A percentile compares a stretch with the other conserved stretches of the same genome.
phyloP scores from a whole-genome alignment of 345 rosid genomes.

The Barbarea vulgaris region DNA sequence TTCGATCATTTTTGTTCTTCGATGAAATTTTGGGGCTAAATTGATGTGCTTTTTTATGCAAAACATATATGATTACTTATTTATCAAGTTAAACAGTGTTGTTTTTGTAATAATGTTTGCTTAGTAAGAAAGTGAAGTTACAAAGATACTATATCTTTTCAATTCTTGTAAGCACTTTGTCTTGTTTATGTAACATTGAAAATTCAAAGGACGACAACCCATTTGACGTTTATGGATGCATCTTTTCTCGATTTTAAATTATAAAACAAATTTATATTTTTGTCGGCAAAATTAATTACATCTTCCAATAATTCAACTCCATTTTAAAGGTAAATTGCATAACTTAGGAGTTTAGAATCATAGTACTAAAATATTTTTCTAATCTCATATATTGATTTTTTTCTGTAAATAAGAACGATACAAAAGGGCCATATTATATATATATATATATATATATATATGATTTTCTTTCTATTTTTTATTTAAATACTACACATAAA shows the following conservation, averaged over 20 bases:
- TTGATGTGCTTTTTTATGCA: slow-evolving; percentile 21
- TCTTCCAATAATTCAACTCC: neutral
- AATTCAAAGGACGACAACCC: neutral
- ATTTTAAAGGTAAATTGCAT: neutral
- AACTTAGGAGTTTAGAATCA: neutral
- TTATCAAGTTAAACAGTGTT: slow-evolving; percentile 20
- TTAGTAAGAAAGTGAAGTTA: slow-evolving; percentile 5
- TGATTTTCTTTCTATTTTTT: neutral
- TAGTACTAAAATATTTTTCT: no score
- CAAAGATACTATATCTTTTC: neutral
- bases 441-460: no score
- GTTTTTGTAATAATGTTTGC: slow-evolving; percentile 24
- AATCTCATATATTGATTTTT: no score
- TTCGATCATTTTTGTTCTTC: neutral
- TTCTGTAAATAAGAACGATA: neutral
- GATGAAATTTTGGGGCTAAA: neutral
- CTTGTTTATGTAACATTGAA: neutral
- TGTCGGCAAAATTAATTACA: neutral
- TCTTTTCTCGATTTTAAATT: neutral
- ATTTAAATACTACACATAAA: neutral
- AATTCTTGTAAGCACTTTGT: neutral
- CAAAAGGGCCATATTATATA: neutral
- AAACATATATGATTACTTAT: neutral
- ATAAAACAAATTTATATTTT: neutral
- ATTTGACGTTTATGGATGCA: slow-evolving; percentile 1